These are phyloP conservation scores for Cutaneotrichosporon sp. DNA, from an alignment of 1,284 basidiomycete species.

Conservation along the genomic window DNA sequence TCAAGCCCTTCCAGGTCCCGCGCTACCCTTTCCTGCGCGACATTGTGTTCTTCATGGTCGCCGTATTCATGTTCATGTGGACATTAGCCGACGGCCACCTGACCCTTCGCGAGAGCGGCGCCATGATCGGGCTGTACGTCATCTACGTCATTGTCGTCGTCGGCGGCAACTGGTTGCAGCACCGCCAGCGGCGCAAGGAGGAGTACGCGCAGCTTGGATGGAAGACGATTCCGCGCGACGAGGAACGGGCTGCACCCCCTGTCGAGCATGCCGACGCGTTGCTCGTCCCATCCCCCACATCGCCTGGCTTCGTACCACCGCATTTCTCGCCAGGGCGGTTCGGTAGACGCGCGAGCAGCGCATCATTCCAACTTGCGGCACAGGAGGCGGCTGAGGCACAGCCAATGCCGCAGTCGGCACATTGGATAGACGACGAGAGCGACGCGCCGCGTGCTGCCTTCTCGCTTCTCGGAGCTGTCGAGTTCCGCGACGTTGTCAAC, in stretches of 20 bases:
- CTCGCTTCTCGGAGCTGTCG: constrained; percentile 28
- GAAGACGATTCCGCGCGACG: constrained; percentile 15
- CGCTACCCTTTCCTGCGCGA: constrained; percentile 82
- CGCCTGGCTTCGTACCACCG: not conserved
- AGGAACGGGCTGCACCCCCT: constrained; percentile 2
- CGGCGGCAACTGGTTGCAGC: constrained; percentile 69
- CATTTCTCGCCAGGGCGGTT: constrained; percentile 1
- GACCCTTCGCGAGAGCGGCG: constrained; percentile 67
- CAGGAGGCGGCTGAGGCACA: not conserved
- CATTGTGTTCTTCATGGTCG: constrained; percentile 84
- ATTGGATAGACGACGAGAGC: constrained; percentile 10
- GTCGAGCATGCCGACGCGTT: constrained; percentile 13
- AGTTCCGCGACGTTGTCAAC: constrained; percentile 60
- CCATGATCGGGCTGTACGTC: constrained; percentile 73
- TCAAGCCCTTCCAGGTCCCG: constrained; percentile 85
- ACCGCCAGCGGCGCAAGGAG: constrained; percentile 53
- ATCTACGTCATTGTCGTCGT: constrained; percentile 77
- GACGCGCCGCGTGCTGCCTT: constrained; percentile 32
- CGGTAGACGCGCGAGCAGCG: constrained; percentile 3
- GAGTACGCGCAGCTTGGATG: constrained; percentile 32
- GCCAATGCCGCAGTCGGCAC: not conserved
- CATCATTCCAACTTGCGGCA: not conserved
- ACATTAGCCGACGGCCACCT: constrained; percentile 80
- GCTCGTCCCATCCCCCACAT: constrained; percentile 4
- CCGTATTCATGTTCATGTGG: constrained; percentile 69